These are phyloP conservation scores for Pseudonitzschia multiseries DNA, from an alignment of 108 stramenopile species.

Conservation along the genomic window DNA sequence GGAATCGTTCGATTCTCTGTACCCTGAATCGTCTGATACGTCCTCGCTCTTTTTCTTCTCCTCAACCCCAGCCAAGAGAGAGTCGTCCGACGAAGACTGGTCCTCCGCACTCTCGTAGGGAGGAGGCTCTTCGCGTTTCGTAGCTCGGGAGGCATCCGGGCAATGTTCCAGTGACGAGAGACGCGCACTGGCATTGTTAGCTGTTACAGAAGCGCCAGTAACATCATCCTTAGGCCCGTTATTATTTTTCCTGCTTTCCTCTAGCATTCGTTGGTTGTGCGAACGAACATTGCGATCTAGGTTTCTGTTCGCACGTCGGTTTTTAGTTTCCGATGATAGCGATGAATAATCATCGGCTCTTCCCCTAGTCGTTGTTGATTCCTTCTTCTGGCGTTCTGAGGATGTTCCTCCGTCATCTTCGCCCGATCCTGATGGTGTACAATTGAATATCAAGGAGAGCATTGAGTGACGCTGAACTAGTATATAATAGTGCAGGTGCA, in stretches of 20 bases:
- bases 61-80: conserved; percentile 44
- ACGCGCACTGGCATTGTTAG: conserved; percentile 82
- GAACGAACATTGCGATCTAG: conserved; percentile 60
- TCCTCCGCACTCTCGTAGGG: conserved; percentile 37
- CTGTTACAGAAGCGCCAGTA: conserved; percentile 80
- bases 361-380: conserved; percentile 17
- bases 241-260: conserved; percentile 38
- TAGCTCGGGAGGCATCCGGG: conserved; percentile 23
- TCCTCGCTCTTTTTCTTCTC: conserved; percentile 46
- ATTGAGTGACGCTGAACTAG: neutral
- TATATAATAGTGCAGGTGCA: neutral
- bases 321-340: conserved; percentile 55
- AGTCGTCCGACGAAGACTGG: conserved; percentile 58
- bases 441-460: neutral
- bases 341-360: conserved; percentile 51
- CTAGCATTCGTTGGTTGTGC: conserved; percentile 62
- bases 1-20: conserved; percentile 77
- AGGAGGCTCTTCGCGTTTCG: conserved; percentile 23
- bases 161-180: conserved; percentile 69
- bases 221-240: conserved; percentile 77
- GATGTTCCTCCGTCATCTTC: conserved; percentile 18
- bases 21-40: conserved; percentile 78
- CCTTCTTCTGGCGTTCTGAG: conserved; percentile 23
- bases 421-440: conserved; percentile 1
- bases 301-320: conserved; percentile 51